Evolutionary conservation across 2,329 filamentous ascomycete genomes (phyloP), one percentile per base, ranked within the genome.

Genomic region (Didymella sp.): DNA sequence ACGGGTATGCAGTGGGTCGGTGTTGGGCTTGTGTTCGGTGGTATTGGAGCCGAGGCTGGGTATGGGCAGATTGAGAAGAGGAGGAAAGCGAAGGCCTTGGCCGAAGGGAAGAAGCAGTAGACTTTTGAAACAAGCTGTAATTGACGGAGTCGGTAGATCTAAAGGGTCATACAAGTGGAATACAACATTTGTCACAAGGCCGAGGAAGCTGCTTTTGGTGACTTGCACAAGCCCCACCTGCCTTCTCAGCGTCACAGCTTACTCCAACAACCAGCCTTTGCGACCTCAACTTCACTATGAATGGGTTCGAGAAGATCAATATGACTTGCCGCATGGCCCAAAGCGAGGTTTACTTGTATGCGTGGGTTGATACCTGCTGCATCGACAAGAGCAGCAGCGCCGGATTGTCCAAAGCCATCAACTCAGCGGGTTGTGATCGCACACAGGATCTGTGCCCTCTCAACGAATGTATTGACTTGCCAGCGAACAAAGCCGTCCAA

Each of bases 1-100:
- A 90, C 86, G 25, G 79, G 81, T n/a, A 96, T 94, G 84, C 95
- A 99, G 79, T 96, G 93, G 91, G 80, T 96, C 6, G 95, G 95
- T 61, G 93, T 99, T 28, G 89, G 85, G 0, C 81, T 99, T 56
- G 95, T 99, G 8, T 99, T 99, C 80, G 92, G 93, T 24, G 95
- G 94, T 48, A 93, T 99, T 72, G 95, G 92, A 27, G 90, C 93
- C 31, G 95, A 99, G 80, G 94, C 89, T 1, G 81, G 86, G 62
- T 91, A 97, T 70, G 89, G 90, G 54, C 84, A 90, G 63, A 81
- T 84, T 64, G 94, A 96, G 81, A 97, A 98, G 84, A 80, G 87
- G 71, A 87, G 86, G 53, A 96, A 96, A 81, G 87, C 85, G 27
- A 89, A 86, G 71, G 71, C 69, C 60, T 44, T 56, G 21, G 59